phyloP scores from a whole-genome alignment of 805 yeast genomes.

The Saccharomycopsis fibuligera region DNA sequence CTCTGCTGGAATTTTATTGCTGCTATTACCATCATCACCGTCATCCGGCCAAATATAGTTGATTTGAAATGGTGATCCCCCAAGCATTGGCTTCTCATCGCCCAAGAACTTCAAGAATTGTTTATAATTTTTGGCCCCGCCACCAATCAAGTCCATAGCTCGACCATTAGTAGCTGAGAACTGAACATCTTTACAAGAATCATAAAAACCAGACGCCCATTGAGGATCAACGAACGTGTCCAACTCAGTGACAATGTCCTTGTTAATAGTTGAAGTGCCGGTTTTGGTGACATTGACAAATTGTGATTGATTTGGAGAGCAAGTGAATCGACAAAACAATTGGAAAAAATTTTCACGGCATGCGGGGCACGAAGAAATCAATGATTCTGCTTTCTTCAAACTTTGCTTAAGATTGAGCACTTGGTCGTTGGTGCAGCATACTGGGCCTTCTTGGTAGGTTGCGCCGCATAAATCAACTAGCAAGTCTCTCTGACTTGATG shows the following conservation, averaged over 20 bases:
- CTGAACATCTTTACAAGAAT: constrained; percentile 84
- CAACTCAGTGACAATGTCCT: constrained; percentile 63
- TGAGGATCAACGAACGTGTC: constrained; percentile 51
- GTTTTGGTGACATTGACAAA: constrained; percentile 64
- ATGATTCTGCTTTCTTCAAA: constrained; percentile 66
- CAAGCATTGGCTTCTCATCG: constrained; percentile 87
- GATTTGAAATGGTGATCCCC: constrained; percentile 95
- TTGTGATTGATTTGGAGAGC: constrained; percentile 75
- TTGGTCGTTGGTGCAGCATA: constrained; percentile 73
- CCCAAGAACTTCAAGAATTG: constrained; percentile 84
- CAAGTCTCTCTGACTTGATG: constrained; percentile 32
- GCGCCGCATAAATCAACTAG: constrained; percentile 66
- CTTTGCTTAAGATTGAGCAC: constrained; percentile 47
- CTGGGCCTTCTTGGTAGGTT: constrained; percentile 44
- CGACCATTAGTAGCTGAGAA: constrained; percentile 92
- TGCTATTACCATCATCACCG: too few relatives aligned
- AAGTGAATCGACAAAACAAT: constrained; percentile 81
- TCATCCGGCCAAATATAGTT: constrained; percentile 51
- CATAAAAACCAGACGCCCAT: constrained; percentile 61
- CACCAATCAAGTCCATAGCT: constrained; percentile 96
- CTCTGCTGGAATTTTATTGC: constrained; percentile 24
- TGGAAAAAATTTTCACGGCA: constrained; percentile 80
- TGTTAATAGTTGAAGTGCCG: constrained; percentile 42
- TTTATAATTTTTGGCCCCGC: constrained; percentile 78
- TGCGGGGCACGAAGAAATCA: constrained; percentile 90